A percentile compares a stretch with the other conserved stretches of the same genome.
These are phyloP conservation scores for Fusarium sp. DNA, from an alignment of 2,329 filamentous ascomycete genomes.

Conservation along the genomic window DNA sequence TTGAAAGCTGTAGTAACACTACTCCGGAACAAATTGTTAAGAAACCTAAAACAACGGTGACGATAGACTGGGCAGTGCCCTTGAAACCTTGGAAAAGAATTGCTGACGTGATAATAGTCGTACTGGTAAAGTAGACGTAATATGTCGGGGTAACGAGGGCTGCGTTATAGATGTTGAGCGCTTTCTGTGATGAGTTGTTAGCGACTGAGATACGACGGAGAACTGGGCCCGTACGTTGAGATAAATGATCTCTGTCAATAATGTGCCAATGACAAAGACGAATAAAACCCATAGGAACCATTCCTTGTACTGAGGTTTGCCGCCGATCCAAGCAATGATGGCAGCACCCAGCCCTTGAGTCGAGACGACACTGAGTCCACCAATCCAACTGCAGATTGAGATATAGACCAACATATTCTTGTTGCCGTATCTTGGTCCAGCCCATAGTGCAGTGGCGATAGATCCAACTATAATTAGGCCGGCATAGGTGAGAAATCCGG, in stretches of 20 bases:
- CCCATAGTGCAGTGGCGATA: conserved; percentile 78
- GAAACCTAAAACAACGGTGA: conserved; percentile 93
- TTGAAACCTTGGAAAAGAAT: conserved; percentile 95
- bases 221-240: conserved; percentile 77
- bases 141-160: conserved; percentile 97
- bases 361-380: conserved; percentile 92
- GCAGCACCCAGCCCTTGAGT: conserved; percentile 93
- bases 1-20: conserved; percentile 92
- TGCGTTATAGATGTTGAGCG: conserved; percentile 95
- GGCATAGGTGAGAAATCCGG: conserved; percentile 86
- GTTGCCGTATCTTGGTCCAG: conserved; percentile 89
- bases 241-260: conserved; percentile 94
- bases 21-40: conserved; percentile 93
- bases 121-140: conserved; percentile 97
- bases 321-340: conserved; percentile 85
- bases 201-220: conserved; percentile 26
- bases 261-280: conserved; percentile 88
- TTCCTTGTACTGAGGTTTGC: conserved; percentile 90
- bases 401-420: conserved; percentile 98
- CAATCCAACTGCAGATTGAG: conserved; percentile 93
- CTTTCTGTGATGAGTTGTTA: conserved; percentile 77
- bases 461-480: conserved; percentile 84
- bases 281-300: conserved; percentile 96
- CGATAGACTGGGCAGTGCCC: conserved; percentile 80
- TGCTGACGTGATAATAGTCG: conserved; percentile 93